Conservation (phyloP, 495 filamentous ascomycete genomes). For the Podospora bellae-mahoneyi region DNA sequence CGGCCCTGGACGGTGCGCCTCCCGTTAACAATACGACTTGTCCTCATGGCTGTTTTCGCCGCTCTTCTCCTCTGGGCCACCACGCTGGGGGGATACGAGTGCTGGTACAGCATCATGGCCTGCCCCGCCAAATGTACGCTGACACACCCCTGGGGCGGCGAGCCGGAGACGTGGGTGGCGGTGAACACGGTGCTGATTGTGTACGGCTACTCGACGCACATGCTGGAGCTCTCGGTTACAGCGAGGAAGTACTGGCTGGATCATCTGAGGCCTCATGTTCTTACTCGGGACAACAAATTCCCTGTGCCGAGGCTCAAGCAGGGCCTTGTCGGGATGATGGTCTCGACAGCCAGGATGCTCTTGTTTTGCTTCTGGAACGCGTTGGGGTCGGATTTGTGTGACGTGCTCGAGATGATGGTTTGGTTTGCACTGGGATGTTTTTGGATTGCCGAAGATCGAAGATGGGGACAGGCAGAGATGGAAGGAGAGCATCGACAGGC, state of each 20-base stretch:
- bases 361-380: slow-evolving; percentile 3
- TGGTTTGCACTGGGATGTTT: slow-evolving; percentile 7
- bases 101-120: slow-evolving; percentile 4
- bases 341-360: not conserved
- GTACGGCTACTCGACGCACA: not conserved
- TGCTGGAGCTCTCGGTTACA: slow-evolving; percentile 3
- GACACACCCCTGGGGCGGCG: not conserved
- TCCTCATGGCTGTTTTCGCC: slow-evolving; percentile 2
- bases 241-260: slow-evolving; percentile 5
- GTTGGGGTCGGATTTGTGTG: not conserved
- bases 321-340: not conserved
- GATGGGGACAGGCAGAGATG: slow-evolving; percentile 8
- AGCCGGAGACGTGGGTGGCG: slow-evolving; percentile 1
- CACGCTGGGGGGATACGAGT: not conserved
- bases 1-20: not conserved
- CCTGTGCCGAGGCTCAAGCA: not conserved
- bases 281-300: not conserved
- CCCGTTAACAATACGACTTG: not conserved
- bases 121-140: slow-evolving; percentile 15
- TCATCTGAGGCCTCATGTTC: not conserved
- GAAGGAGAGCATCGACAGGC: not conserved
- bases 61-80: not conserved
- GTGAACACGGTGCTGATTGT: not conserved
- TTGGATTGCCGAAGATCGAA: not conserved
- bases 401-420: not conserved